These are phyloP conservation scores for Cucurbita ficifolia DNA, from an alignment of 306 rosid species.

Conservation along the genomic window DNA sequence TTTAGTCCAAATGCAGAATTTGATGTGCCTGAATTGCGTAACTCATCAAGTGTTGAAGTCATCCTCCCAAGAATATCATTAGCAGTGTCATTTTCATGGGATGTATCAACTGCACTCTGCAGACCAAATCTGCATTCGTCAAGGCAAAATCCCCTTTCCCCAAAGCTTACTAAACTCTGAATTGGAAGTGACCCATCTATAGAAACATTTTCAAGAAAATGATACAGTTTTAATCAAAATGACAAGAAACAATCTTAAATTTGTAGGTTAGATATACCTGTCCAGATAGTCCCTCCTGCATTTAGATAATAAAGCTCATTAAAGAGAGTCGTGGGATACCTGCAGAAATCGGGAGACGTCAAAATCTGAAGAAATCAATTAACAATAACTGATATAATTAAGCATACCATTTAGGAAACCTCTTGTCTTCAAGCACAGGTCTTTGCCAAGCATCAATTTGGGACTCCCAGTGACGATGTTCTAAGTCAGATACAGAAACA, in stretches of 20 bases:
- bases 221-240: not conserved
- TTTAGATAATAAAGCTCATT: constrained; percentile 85
- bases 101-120: constrained; percentile 14
- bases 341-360: constrained; percentile 19
- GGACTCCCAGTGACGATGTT: constrained; percentile 65
- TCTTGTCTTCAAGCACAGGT: constrained; percentile 79
- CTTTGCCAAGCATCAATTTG: constrained; percentile 93
- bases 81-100: constrained; percentile 51
- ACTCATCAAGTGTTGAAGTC: constrained; percentile 44
- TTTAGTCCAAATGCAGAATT: constrained; percentile 65
- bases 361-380: constrained; percentile 3
- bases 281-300: constrained; percentile 91
- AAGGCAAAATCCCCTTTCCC: constrained; percentile 57
- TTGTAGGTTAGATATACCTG: constrained; percentile 36
- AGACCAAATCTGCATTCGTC: constrained; percentile 33
- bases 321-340: constrained; percentile 83
- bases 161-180: constrained; percentile 29
- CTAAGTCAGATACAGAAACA: constrained; percentile 17
- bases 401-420: constrained; percentile 87
- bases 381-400: constrained; percentile 11
- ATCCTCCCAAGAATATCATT: constrained; percentile 62
- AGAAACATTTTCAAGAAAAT: constrained; percentile 1
- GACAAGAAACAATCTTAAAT: not conserved
- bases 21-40: constrained; percentile 32
- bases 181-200: constrained; percentile 70